Evolutionary conservation across 768 basidiomycete genomes (phyloP).

Genomic region (Saitozyma podzolica): DNA sequence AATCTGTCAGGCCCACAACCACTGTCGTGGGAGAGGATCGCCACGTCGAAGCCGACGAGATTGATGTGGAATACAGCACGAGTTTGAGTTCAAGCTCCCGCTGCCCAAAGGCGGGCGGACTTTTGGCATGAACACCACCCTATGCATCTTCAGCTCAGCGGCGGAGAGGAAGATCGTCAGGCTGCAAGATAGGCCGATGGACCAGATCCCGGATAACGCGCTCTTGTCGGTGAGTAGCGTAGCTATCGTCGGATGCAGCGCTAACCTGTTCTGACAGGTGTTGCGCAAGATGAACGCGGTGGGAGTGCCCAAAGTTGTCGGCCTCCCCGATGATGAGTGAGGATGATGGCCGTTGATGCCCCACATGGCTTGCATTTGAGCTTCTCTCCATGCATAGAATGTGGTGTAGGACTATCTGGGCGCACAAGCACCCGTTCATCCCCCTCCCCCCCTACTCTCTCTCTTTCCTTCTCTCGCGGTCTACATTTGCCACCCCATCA

Average conservation of each 20-base stretch:
- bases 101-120: conserved; percentile 21
- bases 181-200: conserved; percentile 44
- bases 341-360: no score
- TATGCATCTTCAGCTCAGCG: conserved; percentile 31
- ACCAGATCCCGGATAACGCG: conserved; percentile 41
- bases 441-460: no score
- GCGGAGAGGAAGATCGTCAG: conserved; percentile 41
- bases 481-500: no score
- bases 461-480: no score
- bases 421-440: no score
- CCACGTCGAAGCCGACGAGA: conserved; percentile 19
- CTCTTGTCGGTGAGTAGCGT: conserved; percentile 20
- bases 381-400: no score
- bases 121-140: conserved; percentile 40
- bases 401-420: no score
- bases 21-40: conserved; percentile 15
- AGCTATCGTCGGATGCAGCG: neutral
- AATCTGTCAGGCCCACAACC: conserved; percentile 14
- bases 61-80: conserved; percentile 42
- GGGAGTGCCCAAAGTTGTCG: conserved; percentile 35
- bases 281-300: conserved; percentile 44
- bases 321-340: conserved; percentile 30
- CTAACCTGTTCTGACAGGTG: conserved; percentile 18
- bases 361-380: no score
- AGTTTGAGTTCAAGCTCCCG: conserved; percentile 39